Evolutionary conservation across 1,284 basidiomycete species (phyloP).

Genomic region (Heimioporus retisporus): DNA sequence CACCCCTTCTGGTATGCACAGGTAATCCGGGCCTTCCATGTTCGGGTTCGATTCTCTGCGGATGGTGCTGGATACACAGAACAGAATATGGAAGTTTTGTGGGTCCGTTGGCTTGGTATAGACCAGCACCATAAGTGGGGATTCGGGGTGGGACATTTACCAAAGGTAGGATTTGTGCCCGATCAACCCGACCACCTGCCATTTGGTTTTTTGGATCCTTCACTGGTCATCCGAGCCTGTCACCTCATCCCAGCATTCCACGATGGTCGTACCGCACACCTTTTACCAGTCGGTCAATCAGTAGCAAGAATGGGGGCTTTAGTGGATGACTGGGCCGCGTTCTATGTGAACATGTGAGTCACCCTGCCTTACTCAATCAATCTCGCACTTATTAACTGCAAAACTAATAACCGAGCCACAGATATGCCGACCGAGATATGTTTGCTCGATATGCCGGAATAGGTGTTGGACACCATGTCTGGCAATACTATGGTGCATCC

Average conservation of each 20-base stretch:
- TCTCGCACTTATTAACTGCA: neutral
- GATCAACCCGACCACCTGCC: neutral
- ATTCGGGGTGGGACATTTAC: constrained; percentile 3
- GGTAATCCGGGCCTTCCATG: constrained; percentile 11
- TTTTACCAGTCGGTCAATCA: neutral
- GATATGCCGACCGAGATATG: constrained; percentile 10
- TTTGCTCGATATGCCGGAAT: constrained; percentile 11
- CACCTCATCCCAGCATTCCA: constrained; percentile 5
- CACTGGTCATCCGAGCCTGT: constrained; percentile 16
- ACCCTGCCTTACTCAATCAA: too few species aligned
- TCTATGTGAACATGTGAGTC: constrained; percentile 20
- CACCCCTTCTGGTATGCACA: constrained; percentile 26
- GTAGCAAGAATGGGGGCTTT: constrained; percentile 4
- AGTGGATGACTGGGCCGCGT: constrained; percentile 8
- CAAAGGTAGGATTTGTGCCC: constrained; percentile 15
- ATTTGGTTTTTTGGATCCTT: neutral
- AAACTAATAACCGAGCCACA: neutral
- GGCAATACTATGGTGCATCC: too few species aligned
- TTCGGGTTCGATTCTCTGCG: neutral
- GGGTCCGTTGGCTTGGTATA: constrained; percentile 29
- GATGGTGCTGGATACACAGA: neutral
- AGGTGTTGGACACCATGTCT: neutral
- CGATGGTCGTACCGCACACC: neutral
- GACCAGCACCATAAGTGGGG: constrained; percentile 7
- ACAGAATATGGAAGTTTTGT: constrained; percentile 27